Base-by-base conservation (phyloP, 164 flowering plant genomes). In the Cinnamomum micranthum region DNA sequence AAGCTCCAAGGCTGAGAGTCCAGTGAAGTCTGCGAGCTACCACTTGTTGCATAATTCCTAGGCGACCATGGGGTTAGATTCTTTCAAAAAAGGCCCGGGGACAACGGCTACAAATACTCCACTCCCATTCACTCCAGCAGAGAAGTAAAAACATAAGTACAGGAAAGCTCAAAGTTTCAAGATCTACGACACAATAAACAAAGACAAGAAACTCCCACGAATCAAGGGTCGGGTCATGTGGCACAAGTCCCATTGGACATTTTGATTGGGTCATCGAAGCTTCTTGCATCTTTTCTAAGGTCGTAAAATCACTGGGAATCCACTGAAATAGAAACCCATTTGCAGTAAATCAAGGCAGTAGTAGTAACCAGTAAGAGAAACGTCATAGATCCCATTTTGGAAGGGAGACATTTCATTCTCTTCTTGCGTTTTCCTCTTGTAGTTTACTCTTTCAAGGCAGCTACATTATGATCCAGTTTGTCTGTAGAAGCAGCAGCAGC, bases 201-300 rank as follows among this genome's bases (percentile, higher is more conserved):
- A 55, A 14, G 60, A 55, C 60, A 17, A 55, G 60, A 55, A 17
- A 55, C 6, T 41, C 60, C 60, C 60, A 55, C 20, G 60, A 55
- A 55, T 55, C 60, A 55, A 55, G 60, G n/a, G 60, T 55, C 60
- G n/a, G 60, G n/a, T 55, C 60, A 55, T 55, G 60, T 55, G n/a
- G n/a, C 60, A 55, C 17, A 17, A 55, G n/a, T 55, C 60, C n/a
- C 60, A 55, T 20, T 55, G 60, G 60, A 55, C 19, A 41, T 9
- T 41, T 41, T 9, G 47, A 41, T 41, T 6, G 17, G 60, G 60
- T 1, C 60, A 55, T 55, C 60, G 60, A 17, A 55, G 20, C 60
- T 55, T 55, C n/a, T 55, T 17, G n/a, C 60, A 55, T 55, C 19
- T 15, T 55, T 55, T 55, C 1, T 55, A 20, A 20, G 60, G 60